These are phyloP conservation scores for Aspergillus saccharolyticus DNA, from an alignment of 495 filamentous ascomycete genomes.

Conservation along the genomic window DNA sequence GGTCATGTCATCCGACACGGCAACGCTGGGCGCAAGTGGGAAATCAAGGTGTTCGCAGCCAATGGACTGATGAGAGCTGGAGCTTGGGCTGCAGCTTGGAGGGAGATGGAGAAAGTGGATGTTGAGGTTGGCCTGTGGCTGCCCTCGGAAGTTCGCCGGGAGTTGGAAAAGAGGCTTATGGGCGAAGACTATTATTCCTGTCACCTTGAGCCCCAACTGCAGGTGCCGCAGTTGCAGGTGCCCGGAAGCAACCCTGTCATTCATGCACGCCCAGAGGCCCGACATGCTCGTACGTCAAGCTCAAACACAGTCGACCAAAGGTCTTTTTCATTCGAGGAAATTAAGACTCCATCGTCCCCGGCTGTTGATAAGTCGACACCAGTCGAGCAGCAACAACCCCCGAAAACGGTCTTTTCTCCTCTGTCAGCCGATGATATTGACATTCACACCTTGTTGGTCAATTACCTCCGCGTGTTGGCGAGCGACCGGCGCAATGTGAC, in stretches of 20 bases:
- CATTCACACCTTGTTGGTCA: slow-evolving; percentile 57
- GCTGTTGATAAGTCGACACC: neutral
- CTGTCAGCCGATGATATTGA: slow-evolving; percentile 29
- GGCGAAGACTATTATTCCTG: slow-evolving; percentile 19
- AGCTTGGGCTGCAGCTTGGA: slow-evolving; percentile 92
- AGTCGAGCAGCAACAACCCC: slow-evolving; percentile 2
- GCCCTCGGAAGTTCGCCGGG: slow-evolving; percentile 46
- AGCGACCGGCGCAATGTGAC: slow-evolving; percentile 67
- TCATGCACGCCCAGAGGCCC: neutral
- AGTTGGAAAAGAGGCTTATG: slow-evolving; percentile 39
- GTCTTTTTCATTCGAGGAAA: neutral
- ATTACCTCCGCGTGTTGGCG: slow-evolving; percentile 62
- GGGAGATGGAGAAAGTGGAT: slow-evolving; percentile 95
- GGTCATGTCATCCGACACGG: slow-evolving; percentile 46
- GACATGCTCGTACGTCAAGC: neutral
- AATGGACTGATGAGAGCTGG: slow-evolving; percentile 90
- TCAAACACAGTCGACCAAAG: neutral
- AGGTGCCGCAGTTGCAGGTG: slow-evolving; percentile 17
- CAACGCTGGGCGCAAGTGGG: slow-evolving; percentile 57
- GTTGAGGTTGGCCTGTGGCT: slow-evolving; percentile 79
- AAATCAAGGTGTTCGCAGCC: slow-evolving; percentile 83
- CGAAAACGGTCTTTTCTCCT: slow-evolving; percentile 2
- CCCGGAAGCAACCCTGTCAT: slow-evolving; percentile 4
- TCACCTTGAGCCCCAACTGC: slow-evolving; percentile 7
- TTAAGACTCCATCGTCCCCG: slow-evolving; percentile 1